Conservation (phyloP, 1,284 basidiomycete species). For the Trametes polyzona region DNA sequence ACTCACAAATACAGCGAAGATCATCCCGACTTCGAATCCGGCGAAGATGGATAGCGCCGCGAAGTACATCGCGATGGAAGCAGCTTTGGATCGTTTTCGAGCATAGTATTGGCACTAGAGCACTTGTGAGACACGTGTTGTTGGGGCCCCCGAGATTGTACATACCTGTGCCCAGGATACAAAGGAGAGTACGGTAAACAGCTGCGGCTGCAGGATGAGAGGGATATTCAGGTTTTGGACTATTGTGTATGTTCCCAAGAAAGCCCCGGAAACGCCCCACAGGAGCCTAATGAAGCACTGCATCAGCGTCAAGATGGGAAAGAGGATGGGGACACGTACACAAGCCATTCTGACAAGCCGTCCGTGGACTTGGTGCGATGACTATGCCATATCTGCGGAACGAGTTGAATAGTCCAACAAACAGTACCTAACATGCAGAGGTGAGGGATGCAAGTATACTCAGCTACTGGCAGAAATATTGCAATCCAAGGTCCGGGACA, state of each 20-base stretch:
- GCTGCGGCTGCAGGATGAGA: slow-evolving; percentile 75
- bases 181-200: slow-evolving; percentile 66
- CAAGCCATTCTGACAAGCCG: slow-evolving; percentile 74
- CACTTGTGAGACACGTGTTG: neutral
- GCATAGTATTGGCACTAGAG: slow-evolving; percentile 67
- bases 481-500: neutral
- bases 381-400: slow-evolving; percentile 81
- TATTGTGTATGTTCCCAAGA: slow-evolving; percentile 73
- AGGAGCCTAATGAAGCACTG: slow-evolving; percentile 46
- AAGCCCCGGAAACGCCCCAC: slow-evolving; percentile 67
- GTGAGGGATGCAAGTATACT: neutral
- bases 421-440: slow-evolving; percentile 53
- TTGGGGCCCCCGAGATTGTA: neutral
- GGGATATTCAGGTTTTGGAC: slow-evolving; percentile 75
- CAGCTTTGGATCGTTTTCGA: slow-evolving; percentile 39
- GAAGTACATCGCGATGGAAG: slow-evolving; percentile 39
- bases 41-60: slow-evolving; percentile 50
- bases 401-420: slow-evolving; percentile 69
- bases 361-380: slow-evolving; percentile 70
- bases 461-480: neutral
- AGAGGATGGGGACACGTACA: slow-evolving; percentile 42
- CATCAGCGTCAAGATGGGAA: neutral
- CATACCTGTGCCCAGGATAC: slow-evolving; percentile 69
- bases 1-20: slow-evolving; percentile 59
- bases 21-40: slow-evolving; percentile 63